A percentile compares a stretch with the other conserved stretches of the same genome.
Evolutionary conservation across 1,284 basidiomycete genomes (phyloP).

Genomic region (Ceratobasidium sp.): DNA sequence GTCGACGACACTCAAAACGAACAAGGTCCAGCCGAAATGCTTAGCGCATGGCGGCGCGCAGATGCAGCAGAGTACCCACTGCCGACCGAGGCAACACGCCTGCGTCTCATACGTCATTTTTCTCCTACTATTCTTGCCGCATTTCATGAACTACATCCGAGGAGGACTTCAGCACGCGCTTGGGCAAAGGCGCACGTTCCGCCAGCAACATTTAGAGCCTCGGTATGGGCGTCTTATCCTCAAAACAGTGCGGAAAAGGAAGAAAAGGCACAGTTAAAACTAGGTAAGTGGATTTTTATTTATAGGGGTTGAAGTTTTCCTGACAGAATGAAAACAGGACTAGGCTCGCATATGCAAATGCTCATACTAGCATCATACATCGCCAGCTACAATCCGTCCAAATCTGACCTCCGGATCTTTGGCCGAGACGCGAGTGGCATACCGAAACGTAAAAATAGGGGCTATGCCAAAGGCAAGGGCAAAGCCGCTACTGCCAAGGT

Average conservation of each 20-base stretch:
- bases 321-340: not conserved
- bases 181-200: conserved; percentile 63
- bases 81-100: conserved; percentile 64
- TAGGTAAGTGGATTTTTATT: not conserved
- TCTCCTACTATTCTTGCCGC: conserved; percentile 65
- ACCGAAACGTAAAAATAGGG: conserved; percentile 66
- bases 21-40: conserved; percentile 14
- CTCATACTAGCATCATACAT: conserved; percentile 82
- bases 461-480: conserved; percentile 48
- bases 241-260: conserved; percentile 11
- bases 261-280: not conserved
- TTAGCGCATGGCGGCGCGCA: conserved; percentile 46
- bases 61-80: conserved; percentile 43
- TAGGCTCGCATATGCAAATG: conserved; percentile 34
- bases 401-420: conserved; percentile 83
- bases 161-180: conserved; percentile 63
- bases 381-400: conserved; percentile 85
- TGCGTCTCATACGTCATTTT: conserved; percentile 68
- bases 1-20: conserved; percentile 8
- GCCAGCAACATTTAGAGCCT: conserved; percentile 44
- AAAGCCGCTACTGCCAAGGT: conserved; percentile 43
- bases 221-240: conserved; percentile 27
- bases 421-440: conserved; percentile 65
- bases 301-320: not conserved
- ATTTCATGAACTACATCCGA: conserved; percentile 69